A percentile compares a stretch with the other conserved stretches of the same genome.
Conservation (phyloP, 441 rosid species). For the Dalechampia spathulata region DNA sequence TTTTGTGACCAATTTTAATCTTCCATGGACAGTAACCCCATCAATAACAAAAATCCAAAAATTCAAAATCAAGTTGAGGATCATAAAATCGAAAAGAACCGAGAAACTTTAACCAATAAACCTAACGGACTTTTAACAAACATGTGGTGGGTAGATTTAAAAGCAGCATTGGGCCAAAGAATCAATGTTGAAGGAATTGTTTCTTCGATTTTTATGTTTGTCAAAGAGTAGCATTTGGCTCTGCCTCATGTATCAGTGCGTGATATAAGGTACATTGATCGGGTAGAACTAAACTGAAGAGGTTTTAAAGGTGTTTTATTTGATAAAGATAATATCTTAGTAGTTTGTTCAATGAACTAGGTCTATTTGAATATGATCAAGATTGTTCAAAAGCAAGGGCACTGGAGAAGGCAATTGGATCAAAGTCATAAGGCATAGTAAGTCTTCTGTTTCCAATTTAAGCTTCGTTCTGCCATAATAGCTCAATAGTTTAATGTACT, state of each 20-base stretch:
- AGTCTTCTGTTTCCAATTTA: slow-evolving; percentile 18
- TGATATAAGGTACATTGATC: slow-evolving; percentile 67
- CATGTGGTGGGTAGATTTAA: slow-evolving; percentile 95
- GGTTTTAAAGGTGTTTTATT: slow-evolving; percentile 93
- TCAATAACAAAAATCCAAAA: slow-evolving; percentile 26
- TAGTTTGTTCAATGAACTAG: slow-evolving; percentile 29
- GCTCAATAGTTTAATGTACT: neutral
- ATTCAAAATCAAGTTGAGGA: slow-evolving; percentile 19
- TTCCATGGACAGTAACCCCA: slow-evolving; percentile 20
- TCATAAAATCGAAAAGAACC: slow-evolving; percentile 7
- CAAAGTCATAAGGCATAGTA: slow-evolving; percentile 86
- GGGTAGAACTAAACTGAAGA: slow-evolving; percentile 66
- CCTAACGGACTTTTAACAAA: slow-evolving; percentile 38
- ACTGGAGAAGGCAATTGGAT: slow-evolving; percentile 77
- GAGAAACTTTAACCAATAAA: slow-evolving; percentile 6
- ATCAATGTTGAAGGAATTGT: slow-evolving; percentile 77
- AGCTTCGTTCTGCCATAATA: neutral
- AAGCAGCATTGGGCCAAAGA: slow-evolving; percentile 88
- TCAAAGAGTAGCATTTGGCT: slow-evolving; percentile 58
- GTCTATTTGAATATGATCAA: slow-evolving; percentile 82
- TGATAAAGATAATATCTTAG: slow-evolving; percentile 71
- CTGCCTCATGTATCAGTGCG: slow-evolving; percentile 71
- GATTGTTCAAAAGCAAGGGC: slow-evolving; percentile 75
- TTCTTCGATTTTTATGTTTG: slow-evolving; percentile 48
- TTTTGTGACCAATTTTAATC: slow-evolving; percentile 33